Base-by-base conservation (phyloP, 805 yeast genomes). In the Geotrichum ghanense region DNA sequence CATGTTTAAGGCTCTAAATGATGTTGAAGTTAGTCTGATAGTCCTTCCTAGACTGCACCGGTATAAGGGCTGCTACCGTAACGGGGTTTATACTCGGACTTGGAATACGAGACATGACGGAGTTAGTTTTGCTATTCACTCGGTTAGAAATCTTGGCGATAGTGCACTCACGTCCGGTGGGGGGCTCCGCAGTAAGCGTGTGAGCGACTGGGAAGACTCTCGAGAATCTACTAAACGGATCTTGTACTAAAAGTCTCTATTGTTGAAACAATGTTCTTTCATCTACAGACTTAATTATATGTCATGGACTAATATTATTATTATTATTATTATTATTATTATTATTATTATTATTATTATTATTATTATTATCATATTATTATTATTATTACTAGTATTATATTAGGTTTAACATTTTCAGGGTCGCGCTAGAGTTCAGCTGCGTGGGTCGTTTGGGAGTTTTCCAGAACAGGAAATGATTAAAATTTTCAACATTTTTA, bases 51-150 rank as follows among this genome's bases (percentile, higher is more conserved):
- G 76, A 1, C 66, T 92, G 42, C 67, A 68, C n/a, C 50, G 56
- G 27, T 90, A 92, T 58, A 61, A 65, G 17, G 94, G 95, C 1
- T 68, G 73, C 31, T 79, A 63, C 57, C 72, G 83, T 43, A 71
- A 83, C 62, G 89, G 83, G 3, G 65, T 89, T 50, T 76, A 78
- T 56, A 78, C 95, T 1, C 72, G 97, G 44, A 63, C 76, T 2
- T 90, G 97, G 97, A 58, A 61, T 1, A 57, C 70, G 9, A 64
- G 64, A 4, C 98, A 90, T 60, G 86, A 83, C 58, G 98, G 98
- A 1, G 72, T 79, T 41, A 82, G 95, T 35, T 70, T 73, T 47
- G 79, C 81, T 3, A 67, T 92, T 2, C 75, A 74, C 52, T 68
- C 65, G 44, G 78, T 79, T 41, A 67, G 69, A 53, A 59, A 55